Evolutionary conservation across 768 basidiomycete genomes (phyloP).

Genomic region (Mycena sanguinolenta): DNA sequence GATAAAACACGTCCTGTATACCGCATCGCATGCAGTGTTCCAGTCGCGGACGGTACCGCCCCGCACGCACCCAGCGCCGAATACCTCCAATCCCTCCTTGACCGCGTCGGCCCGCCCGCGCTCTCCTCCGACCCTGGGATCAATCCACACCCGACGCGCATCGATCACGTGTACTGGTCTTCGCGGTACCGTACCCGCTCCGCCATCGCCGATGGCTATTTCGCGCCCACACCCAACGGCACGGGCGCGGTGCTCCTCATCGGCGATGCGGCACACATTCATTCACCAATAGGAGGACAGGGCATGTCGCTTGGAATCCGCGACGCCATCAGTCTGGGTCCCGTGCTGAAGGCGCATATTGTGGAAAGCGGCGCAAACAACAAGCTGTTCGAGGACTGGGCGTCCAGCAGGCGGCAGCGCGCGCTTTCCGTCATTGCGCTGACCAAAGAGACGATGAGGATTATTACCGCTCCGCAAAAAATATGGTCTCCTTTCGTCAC

Average conservation of each 20-base stretch:
- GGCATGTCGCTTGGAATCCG: conserved; percentile 71
- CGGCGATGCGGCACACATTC: conserved; percentile 66
- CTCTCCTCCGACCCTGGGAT: conserved; percentile 51
- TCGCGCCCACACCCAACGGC: conserved; percentile 43
- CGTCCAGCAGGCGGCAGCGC: conserved; percentile 49
- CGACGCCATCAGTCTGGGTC: conserved; percentile 62
- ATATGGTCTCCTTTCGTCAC: background rate
- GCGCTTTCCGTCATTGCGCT: conserved; percentile 59
- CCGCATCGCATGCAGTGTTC: conserved; percentile 57
- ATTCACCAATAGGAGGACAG: conserved; percentile 68
- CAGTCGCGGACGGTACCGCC: conserved; percentile 27
- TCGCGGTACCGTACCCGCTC: conserved; percentile 61
- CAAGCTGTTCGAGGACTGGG: conserved; percentile 51
- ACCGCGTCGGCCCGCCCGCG: conserved; percentile 50
- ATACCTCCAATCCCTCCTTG: conserved; percentile 60
- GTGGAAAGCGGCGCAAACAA: conserved; percentile 40
- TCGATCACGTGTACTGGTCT: conserved; percentile 57
- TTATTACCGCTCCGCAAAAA: conserved; percentile 29
- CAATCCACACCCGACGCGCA: conserved; percentile 48
- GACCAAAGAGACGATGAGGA: conserved; percentile 50
- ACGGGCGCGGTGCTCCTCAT: conserved; percentile 38
- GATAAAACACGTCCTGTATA: conserved; percentile 44
- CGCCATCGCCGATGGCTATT: conserved; percentile 56
- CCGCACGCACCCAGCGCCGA: conserved; percentile 40
- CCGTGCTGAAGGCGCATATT: conserved; percentile 46